Evolutionary conservation across 768 basidiomycete species (phyloP).

Genomic region (Russula sp.): DNA sequence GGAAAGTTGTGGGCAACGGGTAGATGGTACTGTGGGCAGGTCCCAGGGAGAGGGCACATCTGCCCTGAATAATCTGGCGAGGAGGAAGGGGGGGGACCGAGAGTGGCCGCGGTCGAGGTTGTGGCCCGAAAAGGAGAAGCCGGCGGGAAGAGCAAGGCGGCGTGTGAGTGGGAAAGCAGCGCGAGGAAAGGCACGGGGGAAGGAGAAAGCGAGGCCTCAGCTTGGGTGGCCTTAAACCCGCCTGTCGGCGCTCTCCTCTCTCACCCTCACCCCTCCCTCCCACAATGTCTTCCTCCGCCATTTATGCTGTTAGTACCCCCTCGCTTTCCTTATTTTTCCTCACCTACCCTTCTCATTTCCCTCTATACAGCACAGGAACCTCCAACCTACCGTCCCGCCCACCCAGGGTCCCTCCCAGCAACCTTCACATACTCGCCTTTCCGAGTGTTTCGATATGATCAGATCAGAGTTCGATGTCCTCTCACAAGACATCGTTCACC

Average conservation of each 20-base stretch:
- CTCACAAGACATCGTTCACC: constrained; percentile 53
- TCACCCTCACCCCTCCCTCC: background rate
- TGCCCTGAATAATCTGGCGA: too few relatives aligned
- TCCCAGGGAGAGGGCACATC: too few relatives aligned
- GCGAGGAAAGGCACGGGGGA: background rate
- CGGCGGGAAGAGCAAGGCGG: constrained; percentile 1
- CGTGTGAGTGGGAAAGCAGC: constrained; percentile 1
- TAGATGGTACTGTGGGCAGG: background rate
- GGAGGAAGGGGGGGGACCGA: too few relatives aligned
- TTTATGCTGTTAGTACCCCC: constrained; percentile 25
- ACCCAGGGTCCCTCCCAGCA: constrained; percentile 27
- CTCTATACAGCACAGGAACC: constrained; percentile 33
- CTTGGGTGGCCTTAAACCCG: constrained; percentile 12
- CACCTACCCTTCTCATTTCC: background rate
- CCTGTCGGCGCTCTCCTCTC: constrained; percentile 19
- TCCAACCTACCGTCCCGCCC: constrained; percentile 36
- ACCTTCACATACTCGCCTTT: constrained; percentile 40
- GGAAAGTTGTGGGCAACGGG: background rate
- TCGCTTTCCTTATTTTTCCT: background rate
- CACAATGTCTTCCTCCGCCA: constrained; percentile 25
- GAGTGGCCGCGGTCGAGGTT: background rate
- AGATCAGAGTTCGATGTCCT: constrained; percentile 79
- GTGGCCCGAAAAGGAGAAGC: constrained; percentile 12
- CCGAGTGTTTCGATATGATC: constrained; percentile 75
- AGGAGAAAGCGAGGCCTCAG: background rate